Base-by-base conservation (phyloP, 345 rosid genomes). In the Corchorus capsularis region DNA sequence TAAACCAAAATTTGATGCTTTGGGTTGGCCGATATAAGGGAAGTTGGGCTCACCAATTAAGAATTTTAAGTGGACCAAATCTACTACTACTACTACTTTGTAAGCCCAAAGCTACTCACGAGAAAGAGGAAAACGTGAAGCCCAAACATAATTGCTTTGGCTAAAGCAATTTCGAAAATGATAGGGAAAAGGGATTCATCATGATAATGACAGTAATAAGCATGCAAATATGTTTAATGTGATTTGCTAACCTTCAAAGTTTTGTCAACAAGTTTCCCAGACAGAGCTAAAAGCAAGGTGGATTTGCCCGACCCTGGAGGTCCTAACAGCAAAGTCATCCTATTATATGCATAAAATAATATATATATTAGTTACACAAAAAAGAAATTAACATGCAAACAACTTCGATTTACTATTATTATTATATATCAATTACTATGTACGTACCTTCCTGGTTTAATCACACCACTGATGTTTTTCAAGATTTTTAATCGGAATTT, bases 231-330 rank as follows among this genome's bases (percentile, higher is more conserved):
- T 53, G 61, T 74, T 75, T 16, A 77, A 64, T 79, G 81, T 80
- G 84, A 73, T 22, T 41, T 59, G 41, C 65, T 63, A 60, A 92
- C 98, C 93, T 91, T 82, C 54, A 94, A 68, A 65, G 70, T 75
- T 74, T 78, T 46, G 27, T 2, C 4, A 72, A 79, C 93, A 77
- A 93, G 93, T 76, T 94, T 94, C 69, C 99, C 99, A 0, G 98
- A 86, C 4, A 94, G 94, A 79, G 97, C 94, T 75, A 82, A 80
- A 54, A 94, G 95, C 81, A 94, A 83, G 22, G 95, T 85, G 35
- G 98, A 91, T 83, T 93, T 93, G 9, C 99, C 99, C 0, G 98
- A 91, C 53, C 97, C 97, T 0, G 98, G 98, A 73, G 98, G 98
- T 84, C 98, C 98, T 72, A 94, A 80, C 39, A 94, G 91, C 82